phyloP scores from a whole-genome alignment of 768 basidiomycete species.

The Cantharellus cinnabarinus region DNA sequence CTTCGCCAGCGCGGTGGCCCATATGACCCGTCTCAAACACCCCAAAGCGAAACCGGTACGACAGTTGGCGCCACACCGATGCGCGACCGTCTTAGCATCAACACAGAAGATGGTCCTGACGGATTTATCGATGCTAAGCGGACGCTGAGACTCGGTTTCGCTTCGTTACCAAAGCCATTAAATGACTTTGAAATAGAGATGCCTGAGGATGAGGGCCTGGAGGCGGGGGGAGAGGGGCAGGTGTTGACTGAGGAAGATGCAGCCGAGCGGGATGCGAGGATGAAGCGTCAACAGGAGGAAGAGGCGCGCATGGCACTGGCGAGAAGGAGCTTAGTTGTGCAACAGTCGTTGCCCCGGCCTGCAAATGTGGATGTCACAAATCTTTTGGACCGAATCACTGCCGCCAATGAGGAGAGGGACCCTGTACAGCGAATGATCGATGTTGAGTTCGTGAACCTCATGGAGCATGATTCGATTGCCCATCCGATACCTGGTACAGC shows the following conservation, averaged over 20 bases:
- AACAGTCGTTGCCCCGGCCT: slow-evolving; percentile 68
- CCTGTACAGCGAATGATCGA: slow-evolving; percentile 48
- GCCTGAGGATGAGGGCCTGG: slow-evolving; percentile 62
- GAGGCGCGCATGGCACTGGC: slow-evolving; percentile 67
- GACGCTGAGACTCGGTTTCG: slow-evolving; percentile 62
- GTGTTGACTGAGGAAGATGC: slow-evolving; percentile 62
- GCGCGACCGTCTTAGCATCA: slow-evolving; percentile 81
- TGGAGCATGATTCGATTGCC: slow-evolving; percentile 74
- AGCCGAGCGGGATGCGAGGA: slow-evolving; percentile 67
- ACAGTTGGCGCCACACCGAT: slow-evolving; percentile 57
- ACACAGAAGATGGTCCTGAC: slow-evolving; percentile 32
- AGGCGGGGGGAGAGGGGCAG: slow-evolving; percentile 17
- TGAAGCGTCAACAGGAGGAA: slow-evolving; percentile 44
- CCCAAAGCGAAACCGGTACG: slow-evolving; percentile 22
- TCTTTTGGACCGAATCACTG: slow-evolving; percentile 37
- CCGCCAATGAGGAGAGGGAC: slow-evolving; percentile 23
- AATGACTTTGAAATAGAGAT: slow-evolving; percentile 94
- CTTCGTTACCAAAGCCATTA: slow-evolving; percentile 72
- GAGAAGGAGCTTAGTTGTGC: slow-evolving; percentile 60
- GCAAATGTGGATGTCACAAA: slow-evolving; percentile 52
- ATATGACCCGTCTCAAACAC: slow-evolving; percentile 20
- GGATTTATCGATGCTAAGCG: slow-evolving; percentile 40
- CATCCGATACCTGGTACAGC: slow-evolving; percentile 79
- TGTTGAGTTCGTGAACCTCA: slow-evolving; percentile 51
- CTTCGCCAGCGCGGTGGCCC: slow-evolving; percentile 25